Evolutionary conservation across 768 basidiomycete genomes (phyloP).

Genomic region (Boletus speciosus): DNA sequence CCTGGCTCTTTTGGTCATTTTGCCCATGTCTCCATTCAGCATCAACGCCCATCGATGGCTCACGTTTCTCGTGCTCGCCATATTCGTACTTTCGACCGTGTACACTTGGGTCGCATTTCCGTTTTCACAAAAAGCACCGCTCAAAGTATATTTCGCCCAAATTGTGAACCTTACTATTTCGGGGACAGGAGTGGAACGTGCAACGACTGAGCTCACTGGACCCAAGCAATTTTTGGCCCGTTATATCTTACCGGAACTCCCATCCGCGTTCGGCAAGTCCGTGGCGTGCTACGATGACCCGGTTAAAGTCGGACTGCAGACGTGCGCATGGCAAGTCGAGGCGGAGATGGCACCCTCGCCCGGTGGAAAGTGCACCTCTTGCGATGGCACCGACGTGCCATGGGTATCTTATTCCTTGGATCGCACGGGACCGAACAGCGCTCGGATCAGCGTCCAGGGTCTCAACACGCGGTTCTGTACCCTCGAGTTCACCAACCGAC

Average conservation of each 20-base stretch:
- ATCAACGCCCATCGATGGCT: slow-evolving; percentile 46
- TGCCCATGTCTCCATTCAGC: slow-evolving; percentile 65
- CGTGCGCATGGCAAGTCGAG: slow-evolving; percentile 48
- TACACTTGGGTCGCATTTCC: slow-evolving; percentile 53
- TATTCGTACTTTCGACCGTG: slow-evolving; percentile 43
- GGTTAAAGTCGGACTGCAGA: slow-evolving; percentile 37
- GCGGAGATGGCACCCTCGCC: slow-evolving; percentile 38
- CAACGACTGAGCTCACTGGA: slow-evolving; percentile 45
- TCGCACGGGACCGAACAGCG: slow-evolving; percentile 42
- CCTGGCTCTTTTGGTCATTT: slow-evolving; percentile 46
- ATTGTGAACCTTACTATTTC: slow-evolving; percentile 42
- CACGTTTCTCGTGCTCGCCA: slow-evolving; percentile 33
- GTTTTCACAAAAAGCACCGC: slow-evolving; percentile 55
- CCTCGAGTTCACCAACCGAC: slow-evolving; percentile 50
- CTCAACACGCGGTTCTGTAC: slow-evolving; percentile 62
- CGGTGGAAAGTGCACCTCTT: slow-evolving; percentile 16
- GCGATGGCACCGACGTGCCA: background rate
- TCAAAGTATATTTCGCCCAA: slow-evolving; percentile 74
- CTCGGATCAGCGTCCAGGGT: slow-evolving; percentile 50
- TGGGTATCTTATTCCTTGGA: slow-evolving; percentile 46
- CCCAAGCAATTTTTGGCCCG: slow-evolving; percentile 41
- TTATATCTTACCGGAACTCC: slow-evolving; percentile 46
- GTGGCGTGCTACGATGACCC: slow-evolving; percentile 29
- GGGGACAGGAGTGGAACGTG: slow-evolving; percentile 25
- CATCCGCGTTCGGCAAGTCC: slow-evolving; percentile 43